Evolutionary conservation across 768 basidiomycete species (phyloP), one percentile per base, ranked within the genome.

Genomic region (Exidia glandulosa): DNA sequence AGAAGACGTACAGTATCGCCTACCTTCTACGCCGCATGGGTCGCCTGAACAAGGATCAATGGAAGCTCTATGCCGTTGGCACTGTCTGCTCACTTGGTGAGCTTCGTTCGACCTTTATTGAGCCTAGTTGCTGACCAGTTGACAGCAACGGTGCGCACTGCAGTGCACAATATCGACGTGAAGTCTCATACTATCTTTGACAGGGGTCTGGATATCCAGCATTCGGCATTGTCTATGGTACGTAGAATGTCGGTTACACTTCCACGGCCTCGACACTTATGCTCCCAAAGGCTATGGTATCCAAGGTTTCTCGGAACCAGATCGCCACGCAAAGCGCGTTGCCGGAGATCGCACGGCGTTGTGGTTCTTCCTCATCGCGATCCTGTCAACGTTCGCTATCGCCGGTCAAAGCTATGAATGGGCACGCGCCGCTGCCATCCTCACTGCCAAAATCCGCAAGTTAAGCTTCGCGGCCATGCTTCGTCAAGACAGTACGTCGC

Each of bases 381-480:
- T 94, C 63, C 62, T 85, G 33, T 82, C 91, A 3, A 81, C 81
- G 2, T 1, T 80, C 5, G 65, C 78, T 36, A 86, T 90, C 56
- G 79, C 77, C 33, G 60, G 79, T 60, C 92, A 96, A 70, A 87
- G 86, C 66, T 87, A 80, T 66, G 72, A 81, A 50, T 93, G 92
- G 67, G 74, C 82, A 6, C 70, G 75, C 2, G 76, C 90, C 5
- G 89, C 91, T 36, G 84, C 90, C 7, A 74, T 72, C 10, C 73
- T 98, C 58, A 86, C 87, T 1, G 74, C 80, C 36, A 86, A 83
- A 61, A 70, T 98, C 50, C 84, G 95, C 32, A 77, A 78, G 1
- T 68, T 87, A 48, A 81, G 78, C 62, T 95, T 97, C 82, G 77
- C 73, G 56, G 82, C 94, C 5, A 87, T 94, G 60, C 74, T 97